These are phyloP conservation scores for Sutorius eximius DNA, from an alignment of 1,284 basidiomycete genomes.

Conservation along the genomic window DNA sequence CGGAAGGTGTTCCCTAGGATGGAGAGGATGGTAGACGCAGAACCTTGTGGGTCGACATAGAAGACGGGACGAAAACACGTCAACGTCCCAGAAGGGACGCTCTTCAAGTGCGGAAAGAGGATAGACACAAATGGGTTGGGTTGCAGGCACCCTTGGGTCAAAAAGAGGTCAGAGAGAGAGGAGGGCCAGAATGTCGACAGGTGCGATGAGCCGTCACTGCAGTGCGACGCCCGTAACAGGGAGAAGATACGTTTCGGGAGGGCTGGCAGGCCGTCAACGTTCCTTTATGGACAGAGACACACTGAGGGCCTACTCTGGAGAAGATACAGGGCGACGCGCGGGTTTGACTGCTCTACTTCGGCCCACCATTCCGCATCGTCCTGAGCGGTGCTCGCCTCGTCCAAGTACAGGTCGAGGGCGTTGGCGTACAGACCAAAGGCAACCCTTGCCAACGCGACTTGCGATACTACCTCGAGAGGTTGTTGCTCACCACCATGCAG, in stretches of 20 bases:
- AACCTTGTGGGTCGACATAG: conserved; percentile 1
- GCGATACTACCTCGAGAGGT: conserved; percentile 9
- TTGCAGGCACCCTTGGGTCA: conserved; percentile 41
- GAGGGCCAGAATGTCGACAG: conserved; percentile 50
- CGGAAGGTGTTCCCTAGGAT: conserved; percentile 4
- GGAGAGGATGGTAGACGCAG: conserved; percentile 10
- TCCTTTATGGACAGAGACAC: background rate
- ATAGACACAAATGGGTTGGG: conserved; percentile 51
- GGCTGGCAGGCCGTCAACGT: conserved; percentile 40
- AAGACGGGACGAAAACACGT: conserved; percentile 11
- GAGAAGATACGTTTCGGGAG: conserved; percentile 54
- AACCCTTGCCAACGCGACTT: conserved; percentile 44
- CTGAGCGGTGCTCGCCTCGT: conserved; percentile 64
- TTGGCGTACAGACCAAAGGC: conserved; percentile 59
- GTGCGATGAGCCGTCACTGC: conserved; percentile 48
- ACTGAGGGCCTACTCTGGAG: conserved; percentile 54
- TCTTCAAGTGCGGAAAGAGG: conserved; percentile 61
- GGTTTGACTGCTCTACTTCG: conserved; percentile 56
- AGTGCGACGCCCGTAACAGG: conserved; percentile 47
- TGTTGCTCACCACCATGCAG: background rate
- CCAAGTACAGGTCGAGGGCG: conserved; percentile 55
- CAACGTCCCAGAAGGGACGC: conserved; percentile 8
- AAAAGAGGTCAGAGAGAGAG: conserved; percentile 52
- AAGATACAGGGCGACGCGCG: conserved; percentile 54
- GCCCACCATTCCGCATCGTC: conserved; percentile 77